Evolutionary conservation across 2,329 filamentous ascomycete species (phyloP).

Genomic region (Colletotrichum euphorbiae): DNA sequence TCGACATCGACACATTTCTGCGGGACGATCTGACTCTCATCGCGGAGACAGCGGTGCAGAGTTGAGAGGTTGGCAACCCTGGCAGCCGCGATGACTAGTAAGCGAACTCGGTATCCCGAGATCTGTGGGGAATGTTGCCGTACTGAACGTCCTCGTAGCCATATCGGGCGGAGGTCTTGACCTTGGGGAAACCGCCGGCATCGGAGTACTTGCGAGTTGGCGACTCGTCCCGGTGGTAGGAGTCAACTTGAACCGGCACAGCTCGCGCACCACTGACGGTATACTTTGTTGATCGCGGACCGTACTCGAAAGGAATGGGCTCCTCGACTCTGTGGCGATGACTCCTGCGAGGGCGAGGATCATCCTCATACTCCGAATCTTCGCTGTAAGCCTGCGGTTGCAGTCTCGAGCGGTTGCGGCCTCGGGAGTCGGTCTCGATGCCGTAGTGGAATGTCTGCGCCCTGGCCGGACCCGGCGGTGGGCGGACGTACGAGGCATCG

Average conservation of each 20-base stretch:
- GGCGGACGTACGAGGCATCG: slow-evolving; percentile 46
- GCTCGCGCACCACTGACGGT: slow-evolving; percentile 43
- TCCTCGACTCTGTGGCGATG: slow-evolving; percentile 52
- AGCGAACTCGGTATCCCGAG: slow-evolving; percentile 44
- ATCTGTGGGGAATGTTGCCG: slow-evolving; percentile 44
- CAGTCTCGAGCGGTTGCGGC: slow-evolving; percentile 52
- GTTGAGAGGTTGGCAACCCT: neutral
- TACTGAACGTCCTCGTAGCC: slow-evolving; percentile 48
- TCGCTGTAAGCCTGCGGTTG: slow-evolving; percentile 50
- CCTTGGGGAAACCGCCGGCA: slow-evolving; percentile 45
- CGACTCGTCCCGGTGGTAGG: slow-evolving; percentile 42
- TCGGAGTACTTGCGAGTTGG: slow-evolving; percentile 35
- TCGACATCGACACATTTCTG: slow-evolving; percentile 23
- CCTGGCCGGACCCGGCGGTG: slow-evolving; percentile 44
- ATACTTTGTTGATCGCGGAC: slow-evolving; percentile 28
- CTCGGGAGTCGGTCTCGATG: slow-evolving; percentile 45
- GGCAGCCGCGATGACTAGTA: neutral
- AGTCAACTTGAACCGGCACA: slow-evolving; percentile 42
- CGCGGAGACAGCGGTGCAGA: neutral
- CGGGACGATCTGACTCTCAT: slow-evolving; percentile 25
- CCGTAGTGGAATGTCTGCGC: slow-evolving; percentile 50
- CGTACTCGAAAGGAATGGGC: slow-evolving; percentile 35
- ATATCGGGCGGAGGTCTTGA: slow-evolving; percentile 50
- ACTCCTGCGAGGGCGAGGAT: slow-evolving; percentile 46
- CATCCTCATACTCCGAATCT: slow-evolving; percentile 51